Conservation (phyloP, 441 rosid species). For the Erodium texanum region DNA sequence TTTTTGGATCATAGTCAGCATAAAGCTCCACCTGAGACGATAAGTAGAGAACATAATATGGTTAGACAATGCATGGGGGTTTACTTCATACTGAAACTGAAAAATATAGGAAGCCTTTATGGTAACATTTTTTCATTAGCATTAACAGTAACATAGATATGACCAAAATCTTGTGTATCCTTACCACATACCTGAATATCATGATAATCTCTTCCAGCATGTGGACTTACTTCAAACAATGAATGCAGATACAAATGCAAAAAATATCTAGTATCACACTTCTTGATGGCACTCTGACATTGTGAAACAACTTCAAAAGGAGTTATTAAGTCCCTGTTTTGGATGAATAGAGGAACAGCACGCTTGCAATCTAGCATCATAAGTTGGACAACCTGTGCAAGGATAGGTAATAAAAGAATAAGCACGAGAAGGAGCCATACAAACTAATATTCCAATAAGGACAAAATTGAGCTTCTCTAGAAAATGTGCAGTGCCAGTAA, state of each 20-base stretch:
- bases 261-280: slow-evolving; percentile 76
- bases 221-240: slow-evolving; percentile 71
- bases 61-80: slow-evolving; percentile 20
- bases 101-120: no score
- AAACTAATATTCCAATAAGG: slow-evolving; percentile 6
- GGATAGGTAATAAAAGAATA: slow-evolving; percentile 14
- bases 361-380: slow-evolving; percentile 87
- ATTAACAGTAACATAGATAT: neutral
- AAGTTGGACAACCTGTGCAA: slow-evolving; percentile 69
- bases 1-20: slow-evolving; percentile 85
- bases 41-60: slow-evolving; percentile 9
- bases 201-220: slow-evolving; percentile 85
- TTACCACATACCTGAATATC: slow-evolving; percentile 75
- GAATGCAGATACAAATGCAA: slow-evolving; percentile 76
- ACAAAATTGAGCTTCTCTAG: neutral
- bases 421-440: slow-evolving; percentile 7
- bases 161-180: slow-evolving; percentile 10
- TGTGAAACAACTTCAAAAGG: slow-evolving; percentile 84
- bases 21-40: slow-evolving; percentile 78
- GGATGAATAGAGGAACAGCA: slow-evolving; percentile 72
- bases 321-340: slow-evolving; percentile 63
- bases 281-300: slow-evolving; percentile 45
- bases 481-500: neutral
- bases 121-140: no score
- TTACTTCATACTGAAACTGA: no score